Conservation (phyloP, 169 alveolate species). For the Plasmodium ovale region DNA sequence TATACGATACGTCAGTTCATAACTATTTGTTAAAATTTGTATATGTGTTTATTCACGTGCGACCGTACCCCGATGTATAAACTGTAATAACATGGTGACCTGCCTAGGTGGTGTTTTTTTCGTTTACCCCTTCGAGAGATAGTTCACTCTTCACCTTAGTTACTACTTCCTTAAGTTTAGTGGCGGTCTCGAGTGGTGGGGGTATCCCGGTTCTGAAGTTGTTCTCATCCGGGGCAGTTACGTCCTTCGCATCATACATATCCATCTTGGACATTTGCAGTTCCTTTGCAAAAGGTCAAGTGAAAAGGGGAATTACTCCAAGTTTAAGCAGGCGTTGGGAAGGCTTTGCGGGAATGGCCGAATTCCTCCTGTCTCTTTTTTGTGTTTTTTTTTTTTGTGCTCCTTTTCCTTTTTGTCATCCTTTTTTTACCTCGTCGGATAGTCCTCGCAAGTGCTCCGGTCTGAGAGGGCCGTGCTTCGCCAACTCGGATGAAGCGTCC, state of each 20-base stretch:
- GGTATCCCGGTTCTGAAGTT: conserved; percentile 95
- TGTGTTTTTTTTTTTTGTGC: background rate
- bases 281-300: conserved; percentile 45
- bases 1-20: background rate
- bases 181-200: conserved; percentile 91
- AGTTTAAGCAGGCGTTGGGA: too few relatives aligned
- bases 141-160: conserved; percentile 89
- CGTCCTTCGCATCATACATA: conserved; percentile 89
- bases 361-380: too few relatives aligned
- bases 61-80: too few relatives aligned
- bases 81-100: too few relatives aligned
- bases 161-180: conserved; percentile 89
- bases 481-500: conserved; percentile 90
- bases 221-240: conserved; percentile 92
- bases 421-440: conserved; percentile 88
- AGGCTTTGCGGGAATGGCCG: too few relatives aligned
- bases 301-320: background rate
- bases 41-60: too few relatives aligned
- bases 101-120: too few relatives aligned
- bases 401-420: background rate
- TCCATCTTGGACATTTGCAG: conserved; percentile 84
- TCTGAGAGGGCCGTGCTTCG: conserved; percentile 94
- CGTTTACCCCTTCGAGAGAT: conserved; percentile 83
- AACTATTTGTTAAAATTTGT: too few relatives aligned
- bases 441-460: conserved; percentile 96